Evolutionary conservation across 2,329 filamentous ascomycete species (phyloP), one percentile per base, ranked within the genome.

Genomic region (Hymenoscyphus scutula): DNA sequence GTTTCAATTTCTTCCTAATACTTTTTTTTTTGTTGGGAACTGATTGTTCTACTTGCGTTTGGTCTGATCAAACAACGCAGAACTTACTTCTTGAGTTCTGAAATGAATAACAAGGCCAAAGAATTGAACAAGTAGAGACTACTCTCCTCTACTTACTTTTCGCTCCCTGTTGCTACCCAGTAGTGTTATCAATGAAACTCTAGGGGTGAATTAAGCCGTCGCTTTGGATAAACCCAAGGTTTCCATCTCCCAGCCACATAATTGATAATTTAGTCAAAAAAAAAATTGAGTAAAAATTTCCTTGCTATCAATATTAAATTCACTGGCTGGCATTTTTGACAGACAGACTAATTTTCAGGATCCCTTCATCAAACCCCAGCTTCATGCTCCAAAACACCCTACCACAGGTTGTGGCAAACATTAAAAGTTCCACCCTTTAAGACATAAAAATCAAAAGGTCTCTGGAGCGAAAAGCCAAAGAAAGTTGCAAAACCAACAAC

Each of bases 281-380:
- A n/a, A 17, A 37, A 15, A 1, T 17, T 23, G 7, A 19, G 17
- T 2, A 45, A 45, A 51, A 3, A 25, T 51, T 37, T 37, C 13
- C 5, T 25, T 51, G 15, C 19, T 51, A 51, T 25, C 45, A 51
- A 51, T 51, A 51, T 51, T 25, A 51, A 51, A 51, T 51, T 25
- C 45, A 51, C 45, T 51, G 19, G 25, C 45, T 51, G 11, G n/a
- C 10, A 51, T 51, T 19, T 8, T 51, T 51, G 25, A 51, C 41
- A 25, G 25, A 48, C 45, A 51, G 45, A 51, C 10, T 8, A 51
- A 25, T 51, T 48, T 27, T 51, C 45, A 51, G 45, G 19, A 19
- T 51, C 45, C 45, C 19, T 25, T 51, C 45, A 51, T 51, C 45
- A 51, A 51, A 51, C 45, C 25, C n/a, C 19, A 51, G 34, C 19